These are phyloP conservation scores for Chlorophyllum brunneum DNA, from an alignment of 768 basidiomycete genomes.

Conservation along the genomic window DNA sequence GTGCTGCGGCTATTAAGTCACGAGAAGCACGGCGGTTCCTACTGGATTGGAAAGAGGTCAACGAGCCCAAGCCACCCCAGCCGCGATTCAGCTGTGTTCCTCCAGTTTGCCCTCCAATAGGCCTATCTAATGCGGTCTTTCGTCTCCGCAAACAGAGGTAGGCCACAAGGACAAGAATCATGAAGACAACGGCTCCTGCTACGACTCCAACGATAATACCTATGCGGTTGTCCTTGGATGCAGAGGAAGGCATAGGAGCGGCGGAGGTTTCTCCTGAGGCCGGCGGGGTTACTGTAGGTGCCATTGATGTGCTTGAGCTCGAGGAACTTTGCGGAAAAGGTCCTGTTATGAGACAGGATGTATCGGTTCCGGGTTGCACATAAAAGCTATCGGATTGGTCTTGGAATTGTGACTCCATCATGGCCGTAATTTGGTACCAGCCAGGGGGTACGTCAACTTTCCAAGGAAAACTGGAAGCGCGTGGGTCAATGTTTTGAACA, in stretches of 20 bases:
- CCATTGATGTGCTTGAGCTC: conserved; percentile 14
- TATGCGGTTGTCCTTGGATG: conserved; percentile 26
- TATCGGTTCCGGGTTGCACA: conserved; percentile 26
- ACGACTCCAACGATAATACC: conserved; percentile 51
- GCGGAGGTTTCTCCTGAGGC: not conserved
- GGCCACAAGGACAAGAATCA: conserved; percentile 27
- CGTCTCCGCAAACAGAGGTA: conserved; percentile 27
- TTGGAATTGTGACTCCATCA: conserved; percentile 21
- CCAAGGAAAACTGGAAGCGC: conserved; percentile 25
- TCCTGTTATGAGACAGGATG: conserved; percentile 29
- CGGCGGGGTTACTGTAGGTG: conserved; percentile 9
- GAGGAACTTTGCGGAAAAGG: conserved; percentile 11
- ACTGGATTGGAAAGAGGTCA: conserved; percentile 25
- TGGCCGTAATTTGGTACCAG: conserved; percentile 38
- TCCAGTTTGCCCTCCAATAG: conserved; percentile 10
- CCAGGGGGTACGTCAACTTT: conserved; percentile 48
- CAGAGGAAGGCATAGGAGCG: conserved; percentile 20
- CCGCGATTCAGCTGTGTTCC: conserved; percentile 10
- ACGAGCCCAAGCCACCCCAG: conserved; percentile 30
- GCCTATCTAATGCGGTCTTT: conserved; percentile 11
- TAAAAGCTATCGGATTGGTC: conserved; percentile 24
- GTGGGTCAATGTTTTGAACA: conserved; percentile 20
- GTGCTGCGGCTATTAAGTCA: conserved; percentile 3
- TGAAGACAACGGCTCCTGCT: conserved; percentile 40
- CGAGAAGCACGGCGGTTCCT: not conserved